phyloP scores from a whole-genome alignment of 352 stramenopile genomes.

The Globisporangium paddicum region DNA sequence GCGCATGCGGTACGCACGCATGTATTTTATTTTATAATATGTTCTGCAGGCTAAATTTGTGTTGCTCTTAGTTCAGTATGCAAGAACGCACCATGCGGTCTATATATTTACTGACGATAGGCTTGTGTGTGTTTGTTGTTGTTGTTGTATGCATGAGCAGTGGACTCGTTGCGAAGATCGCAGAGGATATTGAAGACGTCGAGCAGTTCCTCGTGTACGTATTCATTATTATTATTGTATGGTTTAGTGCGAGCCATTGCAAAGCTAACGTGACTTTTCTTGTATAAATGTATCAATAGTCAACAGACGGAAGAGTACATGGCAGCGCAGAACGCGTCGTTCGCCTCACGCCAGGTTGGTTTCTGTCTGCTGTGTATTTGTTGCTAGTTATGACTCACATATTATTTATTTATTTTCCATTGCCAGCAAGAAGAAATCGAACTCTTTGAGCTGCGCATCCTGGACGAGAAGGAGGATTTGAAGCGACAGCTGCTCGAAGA shows the following conservation, averaged over 20 bases:
- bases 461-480: slow-evolving; percentile 59
- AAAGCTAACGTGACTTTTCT: background rate
- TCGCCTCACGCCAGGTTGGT: slow-evolving; percentile 51
- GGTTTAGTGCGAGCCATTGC: background rate
- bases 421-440: slow-evolving; percentile 70
- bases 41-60: too few species aligned
- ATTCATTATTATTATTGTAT: background rate
- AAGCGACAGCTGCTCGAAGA: slow-evolving; percentile 53
- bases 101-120: background rate
- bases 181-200: slow-evolving; percentile 56
- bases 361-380: background rate
- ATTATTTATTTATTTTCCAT: background rate
- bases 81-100: too few species aligned
- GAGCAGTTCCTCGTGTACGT: slow-evolving; percentile 57
- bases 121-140: background rate
- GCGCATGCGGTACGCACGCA: slow-evolving; percentile 29
- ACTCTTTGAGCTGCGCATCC: slow-evolving; percentile 54
- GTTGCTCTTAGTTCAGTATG: too few species aligned
- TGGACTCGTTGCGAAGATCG: slow-evolving; percentile 48
- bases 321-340: slow-evolving; percentile 66
- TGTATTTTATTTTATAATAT: too few species aligned
- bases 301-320: slow-evolving; percentile 68
- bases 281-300: slow-evolving; percentile 8
- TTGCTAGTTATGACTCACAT: background rate
- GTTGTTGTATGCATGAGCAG: slow-evolving; percentile 9